Conservation (phyloP, 768 basidiomycete species). For the Tylopilus subfusipes region DNA sequence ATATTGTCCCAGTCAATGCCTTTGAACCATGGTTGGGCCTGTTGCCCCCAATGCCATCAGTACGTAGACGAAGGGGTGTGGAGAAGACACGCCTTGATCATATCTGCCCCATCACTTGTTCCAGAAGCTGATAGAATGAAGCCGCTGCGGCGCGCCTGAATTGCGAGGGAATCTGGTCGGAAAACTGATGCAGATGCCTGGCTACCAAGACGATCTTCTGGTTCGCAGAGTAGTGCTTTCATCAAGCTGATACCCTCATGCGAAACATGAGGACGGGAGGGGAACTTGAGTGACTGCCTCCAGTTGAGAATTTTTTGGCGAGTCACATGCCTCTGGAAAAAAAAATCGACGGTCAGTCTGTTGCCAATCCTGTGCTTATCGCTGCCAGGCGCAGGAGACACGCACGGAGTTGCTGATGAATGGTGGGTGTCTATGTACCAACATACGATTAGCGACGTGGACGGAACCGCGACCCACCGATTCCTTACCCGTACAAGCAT, state of each 20-base stretch:
- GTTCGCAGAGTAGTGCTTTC: slow-evolving; percentile 88
- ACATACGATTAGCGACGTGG: slow-evolving; percentile 21
- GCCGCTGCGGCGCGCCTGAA: slow-evolving; percentile 70
- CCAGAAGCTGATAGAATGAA: slow-evolving; percentile 53
- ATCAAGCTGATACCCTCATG: slow-evolving; percentile 86
- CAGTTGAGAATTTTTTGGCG: slow-evolving; percentile 97
- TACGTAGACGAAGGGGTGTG: slow-evolving; percentile 10
- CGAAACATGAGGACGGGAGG: slow-evolving; percentile 77
- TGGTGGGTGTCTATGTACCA: slow-evolving; percentile 71
- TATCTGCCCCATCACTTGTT: slow-evolving; percentile 78
- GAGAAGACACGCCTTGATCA: slow-evolving; percentile 68
- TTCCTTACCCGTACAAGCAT: slow-evolving; percentile 80
- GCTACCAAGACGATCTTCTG: slow-evolving; percentile 89
- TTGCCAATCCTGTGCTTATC: slow-evolving; percentile 21
- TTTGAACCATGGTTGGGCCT: slow-evolving; percentile 88
- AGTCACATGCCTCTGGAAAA: slow-evolving; percentile 78
- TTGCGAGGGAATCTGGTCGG: slow-evolving; percentile 73
- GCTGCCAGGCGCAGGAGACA: slow-evolving; percentile 15
- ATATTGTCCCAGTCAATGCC: slow-evolving; percentile 90
- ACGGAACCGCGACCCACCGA: slow-evolving; percentile 27
- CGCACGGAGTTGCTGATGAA: slow-evolving; percentile 92
- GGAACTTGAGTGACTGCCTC: slow-evolving; percentile 86
- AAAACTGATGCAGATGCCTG: slow-evolving; percentile 63
- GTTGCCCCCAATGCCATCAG: slow-evolving; percentile 19
- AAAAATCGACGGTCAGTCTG: slow-evolving; percentile 12